Evolutionary conservation across 225 moss, liverwort and hornwort species (phyloP).

Genomic region (Rhytidiadelphus loreus): DNA sequence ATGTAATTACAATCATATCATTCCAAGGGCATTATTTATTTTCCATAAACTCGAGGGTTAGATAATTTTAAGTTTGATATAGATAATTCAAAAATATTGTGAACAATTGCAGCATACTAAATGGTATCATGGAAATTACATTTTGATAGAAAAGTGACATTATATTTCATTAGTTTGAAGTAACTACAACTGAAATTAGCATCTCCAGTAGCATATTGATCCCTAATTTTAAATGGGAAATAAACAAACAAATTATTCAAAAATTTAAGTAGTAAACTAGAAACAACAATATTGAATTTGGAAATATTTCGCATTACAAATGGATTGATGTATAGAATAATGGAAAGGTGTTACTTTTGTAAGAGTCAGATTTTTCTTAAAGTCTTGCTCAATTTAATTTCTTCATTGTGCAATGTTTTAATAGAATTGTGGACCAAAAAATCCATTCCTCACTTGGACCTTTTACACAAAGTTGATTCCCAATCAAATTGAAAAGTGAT

Average conservation of each 20-base stretch:
- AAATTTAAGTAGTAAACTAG: background rate
- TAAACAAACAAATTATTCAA: background rate
- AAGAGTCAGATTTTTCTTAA: background rate
- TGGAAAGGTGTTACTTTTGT: background rate
- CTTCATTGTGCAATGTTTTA: background rate
- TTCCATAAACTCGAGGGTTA: background rate
- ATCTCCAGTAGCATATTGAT: background rate
- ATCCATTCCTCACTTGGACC: background rate
- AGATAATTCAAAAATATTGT: background rate
- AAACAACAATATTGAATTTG: background rate
- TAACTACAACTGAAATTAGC: background rate
- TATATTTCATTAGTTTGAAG: background rate
- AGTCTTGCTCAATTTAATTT: background rate
- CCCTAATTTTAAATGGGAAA: background rate
- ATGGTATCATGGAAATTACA: background rate
- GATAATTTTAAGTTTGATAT: background rate
- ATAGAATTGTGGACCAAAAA: background rate
- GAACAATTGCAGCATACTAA: background rate
- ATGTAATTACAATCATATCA: background rate
- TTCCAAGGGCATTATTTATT: rapidly evolving
- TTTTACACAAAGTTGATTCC: rapidly evolving
- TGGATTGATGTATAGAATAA: background rate
- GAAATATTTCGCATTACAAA: background rate
- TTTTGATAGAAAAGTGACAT: background rate
- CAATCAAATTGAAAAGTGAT: background rate